Base-by-base conservation (phyloP, 2,329 filamentous ascomycete species). In the Ophiostoma australiae region DNA sequence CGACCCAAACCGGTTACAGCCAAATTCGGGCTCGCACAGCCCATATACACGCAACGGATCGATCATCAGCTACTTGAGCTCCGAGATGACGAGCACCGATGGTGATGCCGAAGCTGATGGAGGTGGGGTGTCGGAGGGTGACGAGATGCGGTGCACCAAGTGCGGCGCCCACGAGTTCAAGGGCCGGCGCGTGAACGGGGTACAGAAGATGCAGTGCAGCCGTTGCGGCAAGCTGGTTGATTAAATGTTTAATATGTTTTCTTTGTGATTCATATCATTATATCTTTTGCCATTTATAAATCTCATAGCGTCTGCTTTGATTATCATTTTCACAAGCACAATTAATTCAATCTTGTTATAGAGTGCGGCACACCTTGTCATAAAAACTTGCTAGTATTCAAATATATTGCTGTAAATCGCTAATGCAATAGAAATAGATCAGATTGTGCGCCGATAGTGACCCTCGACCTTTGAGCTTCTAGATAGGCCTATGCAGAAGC, bases 91-190 rank as follows among this genome's bases (percentile, higher is more conserved):
- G 3, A 83, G 80, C 31, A 81, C 79, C 10, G 77, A 78, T 7
- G 75, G 71, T 33, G 70, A 69, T 13, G 11, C 35, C 66, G 67
- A 58, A 11, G 61, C 17, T 31, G 68, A 68, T 15, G 70, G 37
- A 44, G 48, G 61, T 27, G 63, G 8, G 8, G 63, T n/a, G 63
- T 39, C 55, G 23, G 72, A 73, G 1, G 70, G 69, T 33, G 77
- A 72, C 27, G 79, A 83, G 48, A 78, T 86, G 74, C 82, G 78
- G 33, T 91, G 90, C 75, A 80, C 81, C 31, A 83, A 83, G 72
- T 92, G 90, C 76, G 84, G 84, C 4, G 84, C 86, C 1, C 84
- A 79, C 27, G 87, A 88, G 72, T 92, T 92, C 74, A 86, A 86
- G 74, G 85, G 86, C 1, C 87, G 84, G 74, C 86, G 84, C 72